phyloP scores from a whole-genome alignment of 805 yeast genomes.

The Sugiyamaella smithiae region DNA sequence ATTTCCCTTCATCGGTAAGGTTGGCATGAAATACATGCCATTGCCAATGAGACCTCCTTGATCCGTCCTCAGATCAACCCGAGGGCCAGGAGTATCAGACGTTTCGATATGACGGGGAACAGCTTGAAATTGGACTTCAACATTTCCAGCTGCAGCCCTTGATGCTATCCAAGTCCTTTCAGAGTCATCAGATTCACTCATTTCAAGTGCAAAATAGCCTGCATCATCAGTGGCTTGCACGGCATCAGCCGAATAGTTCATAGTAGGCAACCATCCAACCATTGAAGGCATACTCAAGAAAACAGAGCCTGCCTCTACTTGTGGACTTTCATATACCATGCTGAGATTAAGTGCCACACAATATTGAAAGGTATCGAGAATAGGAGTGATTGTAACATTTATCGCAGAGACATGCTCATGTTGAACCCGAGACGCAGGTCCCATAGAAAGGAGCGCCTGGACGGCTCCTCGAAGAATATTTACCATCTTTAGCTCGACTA shows the following conservation, averaged over 20 bases:
- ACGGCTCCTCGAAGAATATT: slow-evolving; percentile 28
- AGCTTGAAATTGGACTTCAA: background rate
- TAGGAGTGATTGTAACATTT: background rate
- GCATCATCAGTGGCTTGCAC: background rate
- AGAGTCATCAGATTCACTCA: background rate
- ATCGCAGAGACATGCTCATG: background rate
- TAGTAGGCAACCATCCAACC: slow-evolving; percentile 1
- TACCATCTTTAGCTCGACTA: too few species aligned
- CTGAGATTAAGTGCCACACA: background rate
- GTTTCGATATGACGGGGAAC: background rate
- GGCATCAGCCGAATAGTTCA: background rate
- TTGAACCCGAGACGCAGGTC: background rate
- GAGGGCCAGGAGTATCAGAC: background rate
- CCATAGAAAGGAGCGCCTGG: background rate
- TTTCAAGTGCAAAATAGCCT: background rate
- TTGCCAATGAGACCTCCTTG: background rate
- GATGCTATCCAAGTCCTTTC: background rate
- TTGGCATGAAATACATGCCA: background rate
- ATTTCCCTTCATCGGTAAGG: background rate
- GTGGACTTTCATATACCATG: background rate
- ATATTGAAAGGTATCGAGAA: background rate
- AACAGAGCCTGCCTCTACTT: background rate
- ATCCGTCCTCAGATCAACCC: background rate
- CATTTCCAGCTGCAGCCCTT: background rate
- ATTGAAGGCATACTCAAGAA: background rate